Base-by-base conservation (phyloP, 192 early-diverging fungal species). In the Coemansia sp. region DNA sequence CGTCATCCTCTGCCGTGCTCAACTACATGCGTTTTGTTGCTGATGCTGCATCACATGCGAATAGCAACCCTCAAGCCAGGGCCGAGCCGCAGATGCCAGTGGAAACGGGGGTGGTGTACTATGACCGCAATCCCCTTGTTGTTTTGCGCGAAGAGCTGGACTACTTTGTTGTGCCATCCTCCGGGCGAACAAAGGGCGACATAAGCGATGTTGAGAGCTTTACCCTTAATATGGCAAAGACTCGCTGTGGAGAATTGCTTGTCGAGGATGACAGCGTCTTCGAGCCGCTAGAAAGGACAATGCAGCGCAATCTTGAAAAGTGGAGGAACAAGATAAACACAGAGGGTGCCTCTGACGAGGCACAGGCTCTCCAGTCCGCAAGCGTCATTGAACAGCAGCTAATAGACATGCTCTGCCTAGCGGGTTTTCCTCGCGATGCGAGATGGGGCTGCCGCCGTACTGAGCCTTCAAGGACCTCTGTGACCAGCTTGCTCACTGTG, bases 101-200 rank as follows among this genome's bases (percentile, higher is more conserved):
- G 10, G 61, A 68, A 28, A 25, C 51, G 18, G 52, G 67, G 15
- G 62, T 73, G 8, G 63, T 51, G 20, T 79, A 84, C 70, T 64
- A 66, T 33, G 83, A 84, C 67, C 88, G 88, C 37, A 87, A 85
- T 42, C 86, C 86, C 16, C 85, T 93, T 52, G 89, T 93, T 66
- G 90, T 90, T 23, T 67, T 93, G 43, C 83, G 91, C 37, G 91
- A 93, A 68, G 90, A 91, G 62, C 76, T 93, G 49, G 91, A 93
- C 65, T 93, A 89, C 63, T 93, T 90, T 83, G 85, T 86, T 18
- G 77, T 86, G 35, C 80, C 80, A 3, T 56, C 60, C 8, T 74
- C 71, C 7, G 80, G 80, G 0, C 40, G 61, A 7, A 77, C 74
- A 52, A 62, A 52, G 23, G 79, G 79, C 39, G 74, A 81, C 60